Evolutionary conservation across 495 filamentous ascomycete genomes (phyloP), one percentile per base, ranked within the genome.

Genomic region (Venustampulla echinocandica): DNA sequence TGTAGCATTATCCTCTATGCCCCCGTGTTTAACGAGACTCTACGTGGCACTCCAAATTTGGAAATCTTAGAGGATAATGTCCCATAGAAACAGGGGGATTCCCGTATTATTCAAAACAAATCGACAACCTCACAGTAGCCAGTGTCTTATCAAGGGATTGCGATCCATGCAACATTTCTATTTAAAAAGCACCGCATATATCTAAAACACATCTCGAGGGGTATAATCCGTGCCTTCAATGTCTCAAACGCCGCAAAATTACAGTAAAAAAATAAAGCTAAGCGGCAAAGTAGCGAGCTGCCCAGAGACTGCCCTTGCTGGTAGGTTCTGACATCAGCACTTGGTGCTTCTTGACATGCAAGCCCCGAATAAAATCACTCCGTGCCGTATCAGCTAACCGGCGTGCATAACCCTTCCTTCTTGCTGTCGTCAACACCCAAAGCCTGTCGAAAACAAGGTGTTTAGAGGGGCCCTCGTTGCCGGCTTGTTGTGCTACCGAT

Each of bases 261-360:
- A 9, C 18, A 40, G 18, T 5, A 40, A 21, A 15, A 40, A 37
- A 4, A 40, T 6, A 40, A 21, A 20, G 6, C 15, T 18, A 37
- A 10, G 9, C 15, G 6, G 10, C 9, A 37, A 37, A 44, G 23
- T 51, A 60, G 4, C 10, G 9, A 2, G 17, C 22, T 3, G 53
- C 53, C 28, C 54, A 57, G 3, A 10, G 5, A 19, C 24, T 14
- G 6, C 57, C 57, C 2, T 18, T n/a, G 3, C 0, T 15, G 6
- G 50, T 57, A 1, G 54, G 40, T 10, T 13, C 18, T 7, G 54
- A 49, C 32, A 54, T 57, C 1, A 34, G 33, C 18, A 54, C 27
- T 3, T 50, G 15, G n/a, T 37, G 28, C 11, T 45, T 42, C 0
- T 23, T 7, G 20, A 57, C 2, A 10, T 6, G 14, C 2, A 37